phyloP scores from a whole-genome alignment of 2,329 filamentous ascomycete genomes.

The Mycocentrospora acerina region DNA sequence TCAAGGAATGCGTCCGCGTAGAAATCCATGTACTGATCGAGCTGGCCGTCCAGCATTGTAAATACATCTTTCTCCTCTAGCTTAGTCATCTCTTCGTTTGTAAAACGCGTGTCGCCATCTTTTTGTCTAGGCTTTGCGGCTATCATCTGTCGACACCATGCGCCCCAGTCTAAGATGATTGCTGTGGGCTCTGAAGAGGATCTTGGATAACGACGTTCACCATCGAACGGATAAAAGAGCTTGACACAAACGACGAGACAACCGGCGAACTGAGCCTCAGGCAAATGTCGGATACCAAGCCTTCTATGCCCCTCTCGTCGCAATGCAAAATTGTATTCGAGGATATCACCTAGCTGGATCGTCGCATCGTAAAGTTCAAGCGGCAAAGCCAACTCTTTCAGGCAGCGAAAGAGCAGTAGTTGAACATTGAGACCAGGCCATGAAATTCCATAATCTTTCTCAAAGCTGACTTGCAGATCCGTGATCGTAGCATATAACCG shows the following conservation, averaged over 20 bases:
- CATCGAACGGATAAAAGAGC: slow-evolving; percentile 74
- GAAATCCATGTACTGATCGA: slow-evolving; percentile 80
- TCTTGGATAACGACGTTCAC: slow-evolving; percentile 52
- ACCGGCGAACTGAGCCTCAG: slow-evolving; percentile 73
- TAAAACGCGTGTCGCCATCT: slow-evolving; percentile 19
- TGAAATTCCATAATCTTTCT: slow-evolving; percentile 66
- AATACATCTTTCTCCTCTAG: slow-evolving; percentile 64
- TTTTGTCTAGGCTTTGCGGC: slow-evolving; percentile 3
- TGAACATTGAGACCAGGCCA: slow-evolving; percentile 74
- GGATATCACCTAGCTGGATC: slow-evolving; percentile 56
- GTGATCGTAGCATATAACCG: slow-evolving; percentile 66
- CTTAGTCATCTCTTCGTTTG: slow-evolving; percentile 51
- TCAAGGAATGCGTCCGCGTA: slow-evolving; percentile 65
- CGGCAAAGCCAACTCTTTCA: slow-evolving; percentile 73
- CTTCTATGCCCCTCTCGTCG: slow-evolving; percentile 40
- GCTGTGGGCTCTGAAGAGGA: slow-evolving; percentile 58
- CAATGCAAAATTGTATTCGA: slow-evolving; percentile 61
- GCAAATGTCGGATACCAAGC: slow-evolving; percentile 42
- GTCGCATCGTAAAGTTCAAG: slow-evolving; percentile 65
- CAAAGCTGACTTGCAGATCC: slow-evolving; percentile 64
- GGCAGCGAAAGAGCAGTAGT: slow-evolving; percentile 67
- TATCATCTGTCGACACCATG: slow-evolving; percentile 56
- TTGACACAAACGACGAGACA: slow-evolving; percentile 77
- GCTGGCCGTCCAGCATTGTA: slow-evolving; percentile 59
- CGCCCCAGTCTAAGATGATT: slow-evolving; percentile 69